Base-by-base conservation (phyloP, 495 filamentous ascomycete species). In the Sordaria brevicollis region DNA sequence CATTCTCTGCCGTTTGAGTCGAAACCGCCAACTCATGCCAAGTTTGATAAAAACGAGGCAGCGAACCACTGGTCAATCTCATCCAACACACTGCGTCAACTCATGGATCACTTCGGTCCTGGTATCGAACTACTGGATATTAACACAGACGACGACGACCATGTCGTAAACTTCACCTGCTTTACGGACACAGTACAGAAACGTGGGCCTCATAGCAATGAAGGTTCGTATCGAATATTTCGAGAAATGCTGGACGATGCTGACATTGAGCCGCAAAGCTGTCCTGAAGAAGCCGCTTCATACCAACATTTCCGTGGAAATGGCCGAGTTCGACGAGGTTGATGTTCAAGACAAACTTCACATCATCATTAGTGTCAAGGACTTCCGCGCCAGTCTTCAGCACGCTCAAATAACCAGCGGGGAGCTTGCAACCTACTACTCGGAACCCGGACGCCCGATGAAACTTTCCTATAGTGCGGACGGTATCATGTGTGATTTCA, bases 61-160 rank as follows among this genome's bases (percentile, higher is more conserved):
- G 84, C 79, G 1, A 97, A 96, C 73, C 83, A 85, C 43, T 99
- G 95, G 94, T 85, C 81, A 31, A 92, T 96, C 31, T 85, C 89
- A 62, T 89, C 93, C 5, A 86, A 85, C 36, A 88, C 91, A 4
- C 79, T 98, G 34, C 89, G 88, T 74, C 92, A 96, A 74, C 89
- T 96, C 67, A 90, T 93, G 73, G 93, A 96, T 49, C 93, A 97
- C 78, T 99, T 98, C 77, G 93, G 91, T 5, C 86, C 89, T 2
- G 93, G 90, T 33, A 94, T 96, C 17, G 95, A 99, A 77, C 92
- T 96, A 71, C 85, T 99, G 8, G 94, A 97, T 72, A 91, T 97
- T 68, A 91, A 90, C 76, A 88, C 89, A 8, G 91, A 96, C 38
- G 79, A 81, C 19, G 82, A 84, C 0, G 74, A 75, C n/a, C 69